These are phyloP conservation scores for Hypholoma fasciculare DNA, from an alignment of 768 basidiomycete genomes.

Conservation along the genomic window DNA sequence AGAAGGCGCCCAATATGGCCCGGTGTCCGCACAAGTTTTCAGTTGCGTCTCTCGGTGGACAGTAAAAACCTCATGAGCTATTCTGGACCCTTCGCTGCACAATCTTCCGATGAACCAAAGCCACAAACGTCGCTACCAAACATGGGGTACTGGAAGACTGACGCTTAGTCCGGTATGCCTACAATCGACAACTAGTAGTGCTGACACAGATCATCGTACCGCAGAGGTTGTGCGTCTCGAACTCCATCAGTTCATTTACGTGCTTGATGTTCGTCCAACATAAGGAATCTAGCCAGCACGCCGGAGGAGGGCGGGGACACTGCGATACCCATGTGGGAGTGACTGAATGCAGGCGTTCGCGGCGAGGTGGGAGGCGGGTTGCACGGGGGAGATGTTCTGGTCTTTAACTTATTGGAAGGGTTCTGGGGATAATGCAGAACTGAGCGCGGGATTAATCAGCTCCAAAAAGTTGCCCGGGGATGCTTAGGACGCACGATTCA, in stretches of 20 bases:
- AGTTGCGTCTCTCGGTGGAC: constrained; percentile 45
- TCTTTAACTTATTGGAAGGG: constrained; percentile 57
- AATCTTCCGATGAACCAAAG: constrained; percentile 36
- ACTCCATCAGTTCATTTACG: constrained; percentile 58
- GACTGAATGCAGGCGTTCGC: constrained; percentile 52
- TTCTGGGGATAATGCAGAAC: constrained; percentile 70
- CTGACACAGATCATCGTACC: constrained; percentile 69
- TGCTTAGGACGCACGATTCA: constrained; percentile 42
- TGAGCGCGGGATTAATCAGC: constrained; percentile 16
- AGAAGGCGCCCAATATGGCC: constrained; percentile 77
- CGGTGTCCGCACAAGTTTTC: constrained; percentile 73
- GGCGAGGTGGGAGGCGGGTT: too few relatives aligned
- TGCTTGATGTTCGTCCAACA: constrained; percentile 46
- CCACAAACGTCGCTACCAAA: constrained; percentile 77
- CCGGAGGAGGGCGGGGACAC: background rate
- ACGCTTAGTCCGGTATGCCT: constrained; percentile 66
- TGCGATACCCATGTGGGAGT: constrained; percentile 40
- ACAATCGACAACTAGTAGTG: constrained; percentile 62
- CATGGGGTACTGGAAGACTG: constrained; percentile 71
- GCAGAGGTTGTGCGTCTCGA: constrained; percentile 67
- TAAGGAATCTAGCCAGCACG: background rate
- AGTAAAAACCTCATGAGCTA: too few relatives aligned
- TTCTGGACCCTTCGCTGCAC: too few relatives aligned
- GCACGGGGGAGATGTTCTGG: constrained; percentile 54
- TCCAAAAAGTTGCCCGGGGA: background rate